Evolutionary conservation across 108 stramenopile species (phyloP), one percentile per base, ranked within the genome.

Genomic region (Pelagomonas calceolata): DNA sequence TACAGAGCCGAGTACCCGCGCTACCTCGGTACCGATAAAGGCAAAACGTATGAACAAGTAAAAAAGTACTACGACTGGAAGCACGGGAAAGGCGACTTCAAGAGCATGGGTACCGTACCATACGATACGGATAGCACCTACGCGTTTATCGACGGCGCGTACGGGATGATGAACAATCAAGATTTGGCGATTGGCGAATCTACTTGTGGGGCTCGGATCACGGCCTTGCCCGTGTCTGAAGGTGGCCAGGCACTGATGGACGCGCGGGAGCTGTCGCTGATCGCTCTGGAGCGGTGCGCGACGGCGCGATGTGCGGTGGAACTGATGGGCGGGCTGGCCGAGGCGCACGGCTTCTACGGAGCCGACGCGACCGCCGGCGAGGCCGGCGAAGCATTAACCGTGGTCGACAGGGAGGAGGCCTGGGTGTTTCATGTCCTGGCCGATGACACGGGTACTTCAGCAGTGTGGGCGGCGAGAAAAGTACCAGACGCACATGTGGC

Each of bases 381-480:
- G 34, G 86, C 79, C 16, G 89, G 86, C 16, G 92, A 93, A 76
- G 78, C 81, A 34, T 72, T 93, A 43, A 85, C 79, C 0, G 84
- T 92, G 14, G 76, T 76, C 9, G 92, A 93, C 70, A 44, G 76
- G 4, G 45, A 78, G 0, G 89, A 90, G 66, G 90, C 80, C 1
- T 93, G 89, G 89, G 79, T 93, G 4, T 89, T 93, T 76, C 92
- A 93, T 70, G 81, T 93, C 36, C 66, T 87, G 29, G 83, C 90
- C 30, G 92, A 93, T 76, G 85, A 87, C 36, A 89, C 92, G 26
- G 86, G 87, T 15, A 73, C 69, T 37, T 80, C 79, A 26, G 90
- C 90, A 16, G 82, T 93, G 66, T 93, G 92, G 92, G 88, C 78
- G 4, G 92, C 92, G n/a, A 89, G 90, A 74, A 68, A 80, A 34